Base-by-base conservation (phyloP, 169 alveolate genomes). In the Eimeria praecox region DNA sequence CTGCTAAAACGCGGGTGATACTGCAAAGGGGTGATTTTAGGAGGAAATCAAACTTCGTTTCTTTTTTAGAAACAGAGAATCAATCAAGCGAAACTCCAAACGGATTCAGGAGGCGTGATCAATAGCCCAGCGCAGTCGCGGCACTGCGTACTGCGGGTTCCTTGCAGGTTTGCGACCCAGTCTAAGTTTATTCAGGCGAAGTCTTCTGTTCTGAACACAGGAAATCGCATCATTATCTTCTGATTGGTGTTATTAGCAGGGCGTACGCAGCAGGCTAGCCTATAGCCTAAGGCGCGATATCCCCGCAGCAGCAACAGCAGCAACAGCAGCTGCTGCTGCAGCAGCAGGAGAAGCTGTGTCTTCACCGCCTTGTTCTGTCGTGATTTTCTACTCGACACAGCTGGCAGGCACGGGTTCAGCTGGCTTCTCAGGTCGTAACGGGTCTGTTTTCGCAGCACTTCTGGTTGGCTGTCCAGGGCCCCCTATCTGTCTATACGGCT, bases 261-360 rank as follows among this genome's bases (percentile, higher is more conserved):
- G 40, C 86, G 3, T 35, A 22, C 52, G 86, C 86, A 12, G 59
- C 59, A 40, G 86, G 33, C 33, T 10, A 42, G 59, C 40, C 54
- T 59, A 12, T 18, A 75, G 54, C 86, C 86, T 75, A 22, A n/a
- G 30, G 38, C 86, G 33, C 86, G 86, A 6, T 42, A 35, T 20
- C 86, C 86, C 86, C 86, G 86, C 86, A 35, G 86, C 86, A 18
- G 40, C 35, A 18, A 18, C 86, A 75, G 86, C 86, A 75, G 86
- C 86, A 38, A 16, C 86, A 75, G 86, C 40, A 75, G 59, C 86
- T 40, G 54, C 86, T 40, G 27, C 83, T 12, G 56, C 86, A 75
- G 86, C 86, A 75, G 56, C 86, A 75, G 59, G 59, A 75, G 86
- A 40, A 20, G 86, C 86, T 27, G 86, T 38, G 38, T 40, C 86